Evolutionary conservation across 805 yeast species (phyloP).

Genomic region (Candida berthetii): DNA sequence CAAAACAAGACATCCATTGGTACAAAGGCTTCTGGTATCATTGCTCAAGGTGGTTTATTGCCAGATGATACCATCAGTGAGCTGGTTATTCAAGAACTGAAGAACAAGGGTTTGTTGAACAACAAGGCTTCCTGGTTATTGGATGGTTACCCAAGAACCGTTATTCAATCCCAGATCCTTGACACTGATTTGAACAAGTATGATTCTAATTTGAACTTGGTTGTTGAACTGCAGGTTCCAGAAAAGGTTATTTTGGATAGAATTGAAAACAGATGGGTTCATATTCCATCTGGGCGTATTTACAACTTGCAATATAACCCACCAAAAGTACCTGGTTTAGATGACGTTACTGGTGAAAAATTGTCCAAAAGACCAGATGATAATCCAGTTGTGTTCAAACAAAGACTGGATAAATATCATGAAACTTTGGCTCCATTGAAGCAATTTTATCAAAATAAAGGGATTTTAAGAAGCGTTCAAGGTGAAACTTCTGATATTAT

Average conservation of each 20-base stretch:
- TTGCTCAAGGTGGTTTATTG: conserved; percentile 58
- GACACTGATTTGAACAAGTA: conserved; percentile 33
- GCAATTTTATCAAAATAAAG: conserved; percentile 45
- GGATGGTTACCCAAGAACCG: conserved; percentile 91
- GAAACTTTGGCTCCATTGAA: conserved; percentile 56
- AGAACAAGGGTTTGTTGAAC: conserved; percentile 34
- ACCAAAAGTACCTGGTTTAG: conserved; percentile 74
- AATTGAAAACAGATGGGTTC: conserved; percentile 83
- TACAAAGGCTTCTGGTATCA: conserved; percentile 44
- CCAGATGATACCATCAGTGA: conserved; percentile 68
- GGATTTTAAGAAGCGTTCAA: conserved; percentile 47
- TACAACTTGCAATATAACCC: conserved; percentile 86
- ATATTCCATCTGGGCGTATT: conserved; percentile 76
- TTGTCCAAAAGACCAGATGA: conserved; percentile 79
- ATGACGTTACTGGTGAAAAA: conserved; percentile 88
- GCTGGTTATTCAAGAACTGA: conserved; percentile 47
- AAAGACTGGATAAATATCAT: conserved; percentile 59
- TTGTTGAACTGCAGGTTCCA: conserved; percentile 88
- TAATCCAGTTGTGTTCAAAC: conserved; percentile 63
- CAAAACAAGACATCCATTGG: conserved; percentile 49
- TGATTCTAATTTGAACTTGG: conserved; percentile 52
- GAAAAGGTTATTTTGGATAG: conserved; percentile 73
- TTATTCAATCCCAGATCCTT: conserved; percentile 60
- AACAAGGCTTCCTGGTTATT: conserved; percentile 56
- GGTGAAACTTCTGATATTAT: conserved; percentile 85